Base-by-base conservation (phyloP, 805 yeast species). In the Saturnispora kantuleensis region DNA sequence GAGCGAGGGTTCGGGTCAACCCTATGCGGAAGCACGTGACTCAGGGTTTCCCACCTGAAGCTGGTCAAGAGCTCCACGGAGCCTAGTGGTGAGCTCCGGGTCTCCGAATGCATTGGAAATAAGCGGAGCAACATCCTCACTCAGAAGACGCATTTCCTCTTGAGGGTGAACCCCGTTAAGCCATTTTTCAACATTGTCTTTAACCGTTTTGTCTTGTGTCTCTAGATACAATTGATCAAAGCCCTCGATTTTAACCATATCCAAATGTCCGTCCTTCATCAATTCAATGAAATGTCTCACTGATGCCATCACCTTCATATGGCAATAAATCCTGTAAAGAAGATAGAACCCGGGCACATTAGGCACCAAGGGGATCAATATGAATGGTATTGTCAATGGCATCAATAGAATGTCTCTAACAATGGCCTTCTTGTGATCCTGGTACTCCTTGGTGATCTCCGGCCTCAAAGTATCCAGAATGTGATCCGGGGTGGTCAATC, bases 291-390 rank as follows among this genome's bases (percentile, higher is more conserved):
- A 63, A 57, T 86, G 93, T 50, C 70, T 67, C 5, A 85, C 83
- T 0, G 96, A 96, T 35, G 75, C 59, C 49, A 73, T 67, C 0
- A 96, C 96, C 54, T 82, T 83, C 57, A 80, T 71, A 59, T 90
- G 86, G 58, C 96, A 86, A 65, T 87, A 89, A 15, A 83, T 70
- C 49, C 97, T 70, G 58, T 83, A 89, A 3, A 83, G 70, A 36
- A 89, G 63, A 56, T 87, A 90, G 56, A 90, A 83, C 0, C 96
- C 96, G 0, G 97, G 97, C 16, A 89, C 75, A 55, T 89, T 89
- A 16, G 97, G 97, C 3, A 88, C 60, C n/a, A 89, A 69, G 0
- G 97, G 97, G 0, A 90, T 57, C 36, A 87, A 53, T 0, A 86
- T 88, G 36, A 89, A 60, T 2, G 97, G 97, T 3, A 86, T 53